phyloP scores from a whole-genome alignment of 2,329 filamentous ascomycete genomes.

The Fusarium chaquense region DNA sequence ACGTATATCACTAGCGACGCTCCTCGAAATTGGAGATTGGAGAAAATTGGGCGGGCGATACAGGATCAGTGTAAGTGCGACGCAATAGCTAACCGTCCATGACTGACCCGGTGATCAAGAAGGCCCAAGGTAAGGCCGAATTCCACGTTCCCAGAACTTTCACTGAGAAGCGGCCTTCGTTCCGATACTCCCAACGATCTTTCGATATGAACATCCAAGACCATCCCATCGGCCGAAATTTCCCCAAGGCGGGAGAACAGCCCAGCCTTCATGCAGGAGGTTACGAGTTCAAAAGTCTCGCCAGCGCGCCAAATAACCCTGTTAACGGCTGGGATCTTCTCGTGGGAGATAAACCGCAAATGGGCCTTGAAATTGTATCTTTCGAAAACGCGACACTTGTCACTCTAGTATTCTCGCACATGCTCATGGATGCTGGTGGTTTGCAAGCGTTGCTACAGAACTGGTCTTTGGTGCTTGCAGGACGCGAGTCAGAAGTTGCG shows the following conservation, averaged over 20 bases:
- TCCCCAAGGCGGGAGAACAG: not conserved
- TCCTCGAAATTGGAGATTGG: not conserved
- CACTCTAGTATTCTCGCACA: not conserved
- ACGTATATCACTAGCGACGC: not conserved
- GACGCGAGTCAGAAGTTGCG: not conserved
- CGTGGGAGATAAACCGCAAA: not conserved
- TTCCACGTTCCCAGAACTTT: not conserved
- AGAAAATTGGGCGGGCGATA: not conserved
- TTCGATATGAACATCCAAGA: not conserved
- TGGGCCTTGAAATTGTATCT: not conserved
- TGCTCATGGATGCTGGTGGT: not conserved
- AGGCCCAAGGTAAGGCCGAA: not conserved
- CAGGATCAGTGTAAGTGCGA: not conserved
- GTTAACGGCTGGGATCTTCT: not conserved
- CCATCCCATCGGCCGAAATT: not conserved
- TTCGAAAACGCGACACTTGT: not conserved
- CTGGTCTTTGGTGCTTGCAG: not conserved
- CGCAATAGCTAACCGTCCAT: not conserved
- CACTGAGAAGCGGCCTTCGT: not conserved
- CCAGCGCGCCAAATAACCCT: not conserved
- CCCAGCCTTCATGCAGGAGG: not conserved
- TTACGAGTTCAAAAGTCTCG: not conserved
- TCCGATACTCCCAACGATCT: not conserved
- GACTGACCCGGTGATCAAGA: not conserved
- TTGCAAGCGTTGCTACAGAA: not conserved